These are phyloP conservation scores for Cucurbita moschata DNA, from an alignment of 306 rosid genomes.

Conservation along the genomic window DNA sequence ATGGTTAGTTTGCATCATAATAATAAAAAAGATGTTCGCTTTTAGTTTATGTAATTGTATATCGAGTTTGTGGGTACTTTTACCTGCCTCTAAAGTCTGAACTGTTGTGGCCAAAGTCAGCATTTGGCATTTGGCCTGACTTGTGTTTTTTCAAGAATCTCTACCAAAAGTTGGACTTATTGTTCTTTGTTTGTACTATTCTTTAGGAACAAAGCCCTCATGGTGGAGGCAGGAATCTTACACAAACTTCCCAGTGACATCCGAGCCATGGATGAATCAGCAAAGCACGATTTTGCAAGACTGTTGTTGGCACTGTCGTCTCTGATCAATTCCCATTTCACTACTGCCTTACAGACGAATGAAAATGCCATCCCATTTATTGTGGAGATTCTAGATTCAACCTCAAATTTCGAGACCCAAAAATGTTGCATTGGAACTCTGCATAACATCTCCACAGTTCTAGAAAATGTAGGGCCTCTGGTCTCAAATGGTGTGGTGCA, in stretches of 20 bases:
- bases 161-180: conserved; percentile 4
- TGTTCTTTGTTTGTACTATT: conserved; percentile 1
- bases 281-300: conserved; percentile 39
- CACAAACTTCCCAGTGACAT: conserved; percentile 45
- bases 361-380: conserved; percentile 37
- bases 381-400: conserved; percentile 22
- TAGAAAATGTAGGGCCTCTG: conserved; percentile 47
- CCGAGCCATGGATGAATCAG: conserved; percentile 39
- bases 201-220: conserved; percentile 68
- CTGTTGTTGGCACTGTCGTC: conserved; percentile 54
- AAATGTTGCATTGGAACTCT: conserved; percentile 45
- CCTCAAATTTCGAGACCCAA: conserved; percentile 34
- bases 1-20: neutral
- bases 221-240: conserved; percentile 73
- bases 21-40: neutral
- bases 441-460: conserved; percentile 49
- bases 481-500: conserved; percentile 51
- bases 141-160: conserved; percentile 5
- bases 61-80: neutral
- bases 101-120: neutral
- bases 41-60: neutral
- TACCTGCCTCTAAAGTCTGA: neutral
- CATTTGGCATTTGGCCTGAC: neutral
- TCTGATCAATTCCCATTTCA: conserved; percentile 46
- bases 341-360: conserved; percentile 26